A percentile compares a stretch with the other conserved stretches of the same genome.
Conservation (phyloP, 192 early-diverging fungal genomes). For the Dispira simplex region DNA sequence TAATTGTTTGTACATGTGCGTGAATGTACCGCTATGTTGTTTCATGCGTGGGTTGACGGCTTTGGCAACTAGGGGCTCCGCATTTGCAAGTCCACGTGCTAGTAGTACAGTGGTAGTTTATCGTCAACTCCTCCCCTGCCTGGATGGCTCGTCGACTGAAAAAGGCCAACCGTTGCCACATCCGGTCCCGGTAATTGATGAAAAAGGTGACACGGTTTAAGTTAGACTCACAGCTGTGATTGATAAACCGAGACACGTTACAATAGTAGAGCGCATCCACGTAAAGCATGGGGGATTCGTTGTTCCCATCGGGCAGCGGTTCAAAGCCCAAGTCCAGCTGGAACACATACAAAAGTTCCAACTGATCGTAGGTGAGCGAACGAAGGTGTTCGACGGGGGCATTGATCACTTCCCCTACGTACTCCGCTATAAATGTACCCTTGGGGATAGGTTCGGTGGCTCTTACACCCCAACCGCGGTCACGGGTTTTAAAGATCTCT, state of each 20-base stretch:
- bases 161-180: slow-evolving; percentile 7
- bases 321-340: slow-evolving; percentile 1
- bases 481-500: slow-evolving; percentile 1
- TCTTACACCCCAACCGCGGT: slow-evolving; percentile 3
- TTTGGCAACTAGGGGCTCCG: neutral
- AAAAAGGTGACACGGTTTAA: neutral
- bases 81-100: neutral
- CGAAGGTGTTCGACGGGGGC: neutral
- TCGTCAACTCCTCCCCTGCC: neutral
- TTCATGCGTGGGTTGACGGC: neutral
- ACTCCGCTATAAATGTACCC: slow-evolving; percentile 2
- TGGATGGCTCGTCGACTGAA: neutral
- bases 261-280: slow-evolving; percentile 2
- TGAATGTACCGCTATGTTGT: too few relatives aligned
- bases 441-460: neutral
- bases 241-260: slow-evolving; percentile 1
- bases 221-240: slow-evolving; percentile 5
- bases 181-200: neutral
- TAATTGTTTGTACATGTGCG: too few relatives aligned
- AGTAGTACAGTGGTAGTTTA: neutral
- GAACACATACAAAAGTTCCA: neutral
- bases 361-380: neutral
- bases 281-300: neutral
- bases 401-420: slow-evolving; percentile 2
- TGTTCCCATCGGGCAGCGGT: neutral